A percentile compares a stretch with the other conserved stretches of the same genome.
Evolutionary conservation across 139 green algal species (phyloP).

Genomic region (Chlamydomonas applanata): DNA sequence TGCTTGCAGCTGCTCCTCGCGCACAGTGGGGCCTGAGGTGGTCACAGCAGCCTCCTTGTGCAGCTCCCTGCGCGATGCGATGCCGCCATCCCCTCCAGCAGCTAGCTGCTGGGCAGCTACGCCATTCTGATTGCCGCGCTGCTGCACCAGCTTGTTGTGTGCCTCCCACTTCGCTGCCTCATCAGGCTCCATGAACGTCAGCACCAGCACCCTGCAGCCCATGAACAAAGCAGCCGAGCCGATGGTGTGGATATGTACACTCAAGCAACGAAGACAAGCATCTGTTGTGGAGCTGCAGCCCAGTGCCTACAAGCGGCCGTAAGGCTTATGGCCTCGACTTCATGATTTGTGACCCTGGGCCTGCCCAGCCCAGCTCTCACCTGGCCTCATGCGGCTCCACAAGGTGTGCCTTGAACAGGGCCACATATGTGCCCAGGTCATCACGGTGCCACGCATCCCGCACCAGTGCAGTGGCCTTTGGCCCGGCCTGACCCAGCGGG

Average conservation of each 20-base stretch:
- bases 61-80: no score
- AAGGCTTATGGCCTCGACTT: not conserved
- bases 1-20: no score
- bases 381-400: conserved; percentile 45
- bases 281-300: not conserved
- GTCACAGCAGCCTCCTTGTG: no score
- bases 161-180: conserved; percentile 6
- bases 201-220: conserved; percentile 13
- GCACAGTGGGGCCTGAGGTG: no score
- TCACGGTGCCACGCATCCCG: conserved; percentile 37
- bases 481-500: conserved; percentile 20
- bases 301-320: not conserved
- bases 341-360: no score
- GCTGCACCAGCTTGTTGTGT: no score
- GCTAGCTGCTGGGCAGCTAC: no score
- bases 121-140: no score
- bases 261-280: not conserved
- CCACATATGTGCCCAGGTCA: conserved; percentile 27
- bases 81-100: no score
- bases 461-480: conserved; percentile 36
- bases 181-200: conserved; percentile 25
- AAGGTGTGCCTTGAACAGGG: conserved; percentile 23
- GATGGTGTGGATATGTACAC: no score
- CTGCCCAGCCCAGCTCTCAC: not conserved
- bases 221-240: not conserved